A percentile compares a stretch with the other conserved stretches of the same genome.
These are phyloP conservation scores for Tricholoma terreum DNA, from an alignment of 768 basidiomycete genomes.

Conservation along the genomic window DNA sequence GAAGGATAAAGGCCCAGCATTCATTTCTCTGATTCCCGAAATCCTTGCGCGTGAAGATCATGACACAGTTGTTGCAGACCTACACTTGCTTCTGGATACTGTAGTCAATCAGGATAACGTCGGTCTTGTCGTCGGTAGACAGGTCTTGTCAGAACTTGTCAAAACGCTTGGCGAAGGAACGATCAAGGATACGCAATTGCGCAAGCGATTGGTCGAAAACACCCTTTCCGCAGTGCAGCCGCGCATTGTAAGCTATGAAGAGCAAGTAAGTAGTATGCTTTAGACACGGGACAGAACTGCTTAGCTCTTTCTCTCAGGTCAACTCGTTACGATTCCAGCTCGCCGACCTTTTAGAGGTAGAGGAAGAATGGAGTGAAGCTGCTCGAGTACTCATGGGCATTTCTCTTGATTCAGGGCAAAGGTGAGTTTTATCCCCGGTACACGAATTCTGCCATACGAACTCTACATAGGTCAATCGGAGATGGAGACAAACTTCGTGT, in stretches of 20 bases:
- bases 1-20: conserved; percentile 82
- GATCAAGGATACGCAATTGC: conserved; percentile 51
- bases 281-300: neutral
- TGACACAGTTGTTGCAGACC: conserved; percentile 45
- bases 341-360: conserved; percentile 83
- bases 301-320: conserved; percentile 45
- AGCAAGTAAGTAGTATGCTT: conserved; percentile 65
- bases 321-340: conserved; percentile 82
- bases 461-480: conserved; percentile 48
- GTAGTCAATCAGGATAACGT: conserved; percentile 80
- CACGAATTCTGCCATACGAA: conserved; percentile 6
- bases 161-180: conserved; percentile 56
- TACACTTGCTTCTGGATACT: conserved; percentile 73
- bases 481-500: conserved; percentile 87
- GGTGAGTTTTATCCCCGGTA: conserved; percentile 45
- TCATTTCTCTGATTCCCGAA: conserved; percentile 64
- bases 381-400: conserved; percentile 91
- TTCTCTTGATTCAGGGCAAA: conserved; percentile 83
- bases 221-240: conserved; percentile 70
- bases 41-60: conserved; percentile 53
- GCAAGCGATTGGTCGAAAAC: conserved; percentile 73
- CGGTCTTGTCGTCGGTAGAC: conserved; percentile 84
- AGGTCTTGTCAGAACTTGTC: conserved; percentile 84
- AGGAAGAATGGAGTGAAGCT: conserved; percentile 93
- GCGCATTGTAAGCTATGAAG: conserved; percentile 88